phyloP scores from a whole-genome alignment of 1,139 yeast genomes.

The Diutina rugosa region DNA sequence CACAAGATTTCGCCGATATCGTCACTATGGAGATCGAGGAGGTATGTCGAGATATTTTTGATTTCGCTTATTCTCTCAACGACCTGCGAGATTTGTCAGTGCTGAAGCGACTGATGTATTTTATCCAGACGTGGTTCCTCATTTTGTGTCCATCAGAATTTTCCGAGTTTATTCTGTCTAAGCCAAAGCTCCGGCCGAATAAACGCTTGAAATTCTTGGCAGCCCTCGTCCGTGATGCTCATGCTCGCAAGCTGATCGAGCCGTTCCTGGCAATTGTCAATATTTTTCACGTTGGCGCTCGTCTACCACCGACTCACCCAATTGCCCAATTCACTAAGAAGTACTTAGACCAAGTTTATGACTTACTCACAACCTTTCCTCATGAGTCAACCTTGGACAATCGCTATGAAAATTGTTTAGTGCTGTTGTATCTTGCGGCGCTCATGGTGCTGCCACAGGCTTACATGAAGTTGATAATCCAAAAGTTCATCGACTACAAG shows the following conservation, averaged over 20 bases:
- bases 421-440: conserved; percentile 30
- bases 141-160: conserved; percentile 25
- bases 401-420: conserved; percentile 15
- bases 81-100: neutral
- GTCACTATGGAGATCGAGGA: neutral
- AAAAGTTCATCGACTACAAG: conserved; percentile 13
- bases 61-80: neutral
- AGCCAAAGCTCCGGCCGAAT: conserved; percentile 21
- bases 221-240: conserved; percentile 20
- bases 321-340: neutral
- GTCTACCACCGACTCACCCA: conserved; percentile 11
- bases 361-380: neutral
- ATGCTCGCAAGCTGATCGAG: conserved; percentile 24
- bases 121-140: conserved; percentile 18
- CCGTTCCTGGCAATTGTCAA: conserved; percentile 31
- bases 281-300: conserved; percentile 30
- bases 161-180: conserved; percentile 17
- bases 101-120: neutral
- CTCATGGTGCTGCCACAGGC: conserved; percentile 25
- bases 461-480: conserved; percentile 14
- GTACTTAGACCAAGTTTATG: neutral
- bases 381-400: neutral
- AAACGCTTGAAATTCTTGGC: conserved; percentile 21
- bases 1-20: neutral
- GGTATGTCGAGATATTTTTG: neutral